Base-by-base conservation (phyloP, 2,329 filamentous ascomycete genomes). In the Fusarium sp. region DNA sequence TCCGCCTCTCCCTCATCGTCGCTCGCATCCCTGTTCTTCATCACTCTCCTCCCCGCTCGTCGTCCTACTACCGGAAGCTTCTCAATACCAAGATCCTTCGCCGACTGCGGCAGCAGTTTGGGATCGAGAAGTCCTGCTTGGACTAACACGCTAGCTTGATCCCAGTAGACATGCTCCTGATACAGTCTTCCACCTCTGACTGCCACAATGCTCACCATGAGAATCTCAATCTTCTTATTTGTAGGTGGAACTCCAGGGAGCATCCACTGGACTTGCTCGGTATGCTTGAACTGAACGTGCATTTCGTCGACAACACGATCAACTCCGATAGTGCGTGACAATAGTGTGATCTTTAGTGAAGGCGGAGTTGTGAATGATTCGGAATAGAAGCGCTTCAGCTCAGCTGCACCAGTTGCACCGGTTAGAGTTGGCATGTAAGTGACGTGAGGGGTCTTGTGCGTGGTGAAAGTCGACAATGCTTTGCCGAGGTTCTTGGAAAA, bases 261-360 rank as follows among this genome's bases (percentile, higher is more conserved):
- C 39, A 92, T 85, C 90, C 90, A 92, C 24, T 89, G 88, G 44
- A 91, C 84, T 66, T 85, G 83, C 59, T 84, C 83, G 8, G 87
- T 87, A 77, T 92, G 90, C 15, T 87, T 89, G 77, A 91, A 88
- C 4, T 84, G 83, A 48, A 89, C 84, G 54, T 90, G 86, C 72
- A 92, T 87, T 78, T 92, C 90, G 70, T 92, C 90, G 7, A 92
- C 87, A 4, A 93, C 86, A 11, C 91, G 87, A 73, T 93, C 90
- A 2, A 87, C 85, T 1, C 91, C 90, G 6, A 92, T 84, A 0
- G 91, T 93, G 6, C 91, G 87, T 4, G 89, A 91, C 35, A 93
- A 83, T 3, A 93, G 85, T 13, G 90, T 89, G 14, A 93, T 82
- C 9, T 84, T 82, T 3, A 89, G 87, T 12, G 91, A 90, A 0